Percentiles rank a stretch among this genome's conserved stretches.
Evolutionary conservation across 2,329 filamentous ascomycete genomes (phyloP).

Genomic region (Chaetomium olivaceum): DNA sequence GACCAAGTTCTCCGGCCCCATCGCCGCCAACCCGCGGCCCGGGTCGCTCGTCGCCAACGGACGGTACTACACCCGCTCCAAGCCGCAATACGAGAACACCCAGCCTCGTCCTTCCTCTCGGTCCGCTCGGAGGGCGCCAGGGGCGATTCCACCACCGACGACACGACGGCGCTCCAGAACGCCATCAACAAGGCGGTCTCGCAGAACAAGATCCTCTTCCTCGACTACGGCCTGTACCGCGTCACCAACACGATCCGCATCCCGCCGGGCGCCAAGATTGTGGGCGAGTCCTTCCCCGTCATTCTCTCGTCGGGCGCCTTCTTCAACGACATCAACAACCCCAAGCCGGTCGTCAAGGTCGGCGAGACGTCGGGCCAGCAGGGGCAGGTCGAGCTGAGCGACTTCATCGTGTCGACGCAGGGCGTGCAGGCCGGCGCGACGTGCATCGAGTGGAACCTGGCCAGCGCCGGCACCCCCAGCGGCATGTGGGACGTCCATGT

Average conservation of each 20-base stretch:
- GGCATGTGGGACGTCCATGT: conserved; percentile 76
- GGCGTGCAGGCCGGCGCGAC: conserved; percentile 67
- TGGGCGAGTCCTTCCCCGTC: conserved; percentile 57
- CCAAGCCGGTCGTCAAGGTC: conserved; percentile 63
- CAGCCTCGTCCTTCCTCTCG: conserved; percentile 59
- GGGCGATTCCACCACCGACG: conserved; percentile 59
- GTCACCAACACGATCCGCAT: conserved; percentile 51
- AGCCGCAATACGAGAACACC: conserved; percentile 68
- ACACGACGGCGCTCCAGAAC: conserved; percentile 59
- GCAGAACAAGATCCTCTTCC: conserved; percentile 53
- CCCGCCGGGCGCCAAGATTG: conserved; percentile 50
- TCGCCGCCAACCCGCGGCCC: conserved; percentile 51
- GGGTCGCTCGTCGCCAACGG: conserved; percentile 50
- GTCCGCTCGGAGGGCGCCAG: conserved; percentile 38
- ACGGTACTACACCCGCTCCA: conserved; percentile 63
- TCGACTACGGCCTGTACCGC: conserved; percentile 58
- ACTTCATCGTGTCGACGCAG: conserved; percentile 70
- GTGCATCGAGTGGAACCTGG: conserved; percentile 72
- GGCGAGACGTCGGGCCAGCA: conserved; percentile 57
- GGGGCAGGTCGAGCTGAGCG: conserved; percentile 68
- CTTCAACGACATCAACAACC: conserved; percentile 60
- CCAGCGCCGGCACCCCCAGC: conserved; percentile 43
- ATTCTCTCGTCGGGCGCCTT: conserved; percentile 56
- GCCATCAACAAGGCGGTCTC: conserved; percentile 54
- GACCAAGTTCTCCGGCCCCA: conserved; percentile 49